Conservation (phyloP, 495 filamentous ascomycete species). For the Neurospora cerealis region DNA sequence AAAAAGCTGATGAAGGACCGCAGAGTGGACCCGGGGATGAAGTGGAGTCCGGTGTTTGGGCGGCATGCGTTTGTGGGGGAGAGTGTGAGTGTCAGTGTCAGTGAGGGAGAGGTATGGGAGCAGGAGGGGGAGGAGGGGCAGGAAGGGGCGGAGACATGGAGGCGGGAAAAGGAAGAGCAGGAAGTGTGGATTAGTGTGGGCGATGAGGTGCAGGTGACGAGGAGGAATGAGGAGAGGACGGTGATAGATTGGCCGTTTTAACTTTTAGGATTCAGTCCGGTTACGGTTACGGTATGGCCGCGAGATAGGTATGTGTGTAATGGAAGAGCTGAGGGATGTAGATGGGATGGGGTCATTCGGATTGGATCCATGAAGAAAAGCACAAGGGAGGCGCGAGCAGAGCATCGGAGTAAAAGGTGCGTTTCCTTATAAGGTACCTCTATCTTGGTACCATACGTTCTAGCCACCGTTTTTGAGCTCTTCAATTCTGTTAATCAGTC, state of each 20-base stretch:
- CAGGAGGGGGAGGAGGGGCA: no score
- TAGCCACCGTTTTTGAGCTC: neutral
- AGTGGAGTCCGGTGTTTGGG: no score
- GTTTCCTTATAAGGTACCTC: neutral
- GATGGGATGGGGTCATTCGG: neutral
- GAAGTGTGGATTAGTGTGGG: conserved; percentile 37
- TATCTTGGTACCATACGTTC: neutral
- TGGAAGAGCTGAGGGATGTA: no score
- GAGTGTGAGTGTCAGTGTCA: no score
- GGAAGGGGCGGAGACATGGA: no score
- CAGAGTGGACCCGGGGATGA: no score
- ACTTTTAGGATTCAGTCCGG: neutral
- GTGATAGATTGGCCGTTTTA: conserved; percentile 34
- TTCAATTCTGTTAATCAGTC: neutral
- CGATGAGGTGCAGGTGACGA: conserved; percentile 57
- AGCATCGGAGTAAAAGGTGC: neutral
- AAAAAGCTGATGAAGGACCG: no score
- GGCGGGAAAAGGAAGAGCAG: no score
- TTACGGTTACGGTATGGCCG: neutral
- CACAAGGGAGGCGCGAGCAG: neutral
- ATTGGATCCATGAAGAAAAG: neutral
- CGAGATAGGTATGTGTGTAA: no score
- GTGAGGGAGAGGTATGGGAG: no score
- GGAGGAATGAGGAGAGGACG: conserved; percentile 47
- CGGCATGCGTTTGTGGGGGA: no score